A percentile compares a stretch with the other conserved stretches of the same genome.
These are phyloP conservation scores for Graphiopsis chlorocephala DNA, from an alignment of 2,329 filamentous ascomycete species.

Conservation along the genomic window DNA sequence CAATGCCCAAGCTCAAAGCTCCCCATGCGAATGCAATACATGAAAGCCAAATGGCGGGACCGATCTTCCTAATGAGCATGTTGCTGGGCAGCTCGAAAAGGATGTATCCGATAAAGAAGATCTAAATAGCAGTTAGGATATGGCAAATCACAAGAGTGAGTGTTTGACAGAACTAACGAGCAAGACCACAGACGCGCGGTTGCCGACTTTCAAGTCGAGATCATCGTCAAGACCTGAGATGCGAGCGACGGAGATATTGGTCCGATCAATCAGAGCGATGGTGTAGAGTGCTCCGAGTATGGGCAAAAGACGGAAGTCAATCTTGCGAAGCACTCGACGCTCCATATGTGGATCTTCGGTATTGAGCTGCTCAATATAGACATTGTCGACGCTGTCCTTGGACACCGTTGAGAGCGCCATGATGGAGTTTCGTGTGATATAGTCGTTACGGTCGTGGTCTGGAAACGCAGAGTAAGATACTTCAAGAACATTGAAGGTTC, in stretches of 20 bases:
- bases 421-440: not conserved
- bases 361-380: not conserved
- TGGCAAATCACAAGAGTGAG: no score
- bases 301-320: constrained; percentile 33
- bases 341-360: not conserved
- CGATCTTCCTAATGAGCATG: constrained; percentile 32
- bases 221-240: constrained; percentile 60
- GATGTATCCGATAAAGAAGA: constrained; percentile 34
- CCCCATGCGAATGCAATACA: constrained; percentile 53
- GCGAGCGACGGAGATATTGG: constrained; percentile 67
- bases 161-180: constrained; percentile 18
- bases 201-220: constrained; percentile 28
- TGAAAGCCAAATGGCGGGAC: constrained; percentile 32
- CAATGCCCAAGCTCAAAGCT: constrained; percentile 59
- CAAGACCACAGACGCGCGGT: constrained; percentile 33
- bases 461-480: not conserved
- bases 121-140: not conserved
- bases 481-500: not conserved
- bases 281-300: constrained; percentile 41
- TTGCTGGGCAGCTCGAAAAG: constrained; percentile 36
- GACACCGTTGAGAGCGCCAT: not conserved
- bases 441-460: not conserved
- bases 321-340: constrained; percentile 13
- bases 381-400: not conserved
- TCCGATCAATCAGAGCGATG: constrained; percentile 73